Evolutionary conservation across 371 early-diverging fungal species (phyloP), one percentile per base, ranked within the genome.

Genomic region (Caulochytrium protostelioides): DNA sequence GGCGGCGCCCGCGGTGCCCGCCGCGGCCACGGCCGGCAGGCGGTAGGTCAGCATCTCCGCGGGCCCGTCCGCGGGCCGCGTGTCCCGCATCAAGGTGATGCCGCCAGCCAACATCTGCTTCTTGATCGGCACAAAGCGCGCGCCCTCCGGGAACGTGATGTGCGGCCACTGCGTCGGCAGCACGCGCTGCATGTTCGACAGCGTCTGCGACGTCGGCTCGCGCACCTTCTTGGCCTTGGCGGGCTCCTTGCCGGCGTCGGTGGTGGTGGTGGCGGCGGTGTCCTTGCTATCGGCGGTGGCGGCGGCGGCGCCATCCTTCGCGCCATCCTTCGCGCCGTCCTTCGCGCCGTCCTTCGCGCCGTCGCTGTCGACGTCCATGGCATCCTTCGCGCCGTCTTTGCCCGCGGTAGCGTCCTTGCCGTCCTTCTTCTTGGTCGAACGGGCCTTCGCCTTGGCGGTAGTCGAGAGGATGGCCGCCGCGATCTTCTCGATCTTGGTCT

Each of bases 391-490:
- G 7, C 63, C 47, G 36, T 59, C 47, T 14, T 32, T 22, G 10
- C 56, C 55, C 9, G 42, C 50, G 30, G 54, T 42, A 10, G n/a
- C 40, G 17, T 55, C 67, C 47, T 70, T 74, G 34, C 70, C 74
- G 34, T 67, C 70, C 50, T 80, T 75, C 12, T 60, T 55, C 60
- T 81, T 82, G 71, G 79, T 83, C 7, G 83, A 78, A 18, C 85
- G 62, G 9, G 85, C 83, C 50, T 76, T 79, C 2, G 84, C 74
- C 57, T 83, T 91, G 33, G 84, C 83, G 5, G 91, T 89, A 3
- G 92, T 91, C 5, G 87, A 87, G 32, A 95, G 62, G 4, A 91
- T 84, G 4, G 92, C 92, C 3, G 90, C 87, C 4, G 85, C 84
- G 0, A 86, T 74, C 57, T 76, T 71, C 37, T 67, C 57, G 24